These are phyloP conservation scores for Prillingera fragicola DNA, from an alignment of 1,284 basidiomycete genomes.

Conservation along the genomic window DNA sequence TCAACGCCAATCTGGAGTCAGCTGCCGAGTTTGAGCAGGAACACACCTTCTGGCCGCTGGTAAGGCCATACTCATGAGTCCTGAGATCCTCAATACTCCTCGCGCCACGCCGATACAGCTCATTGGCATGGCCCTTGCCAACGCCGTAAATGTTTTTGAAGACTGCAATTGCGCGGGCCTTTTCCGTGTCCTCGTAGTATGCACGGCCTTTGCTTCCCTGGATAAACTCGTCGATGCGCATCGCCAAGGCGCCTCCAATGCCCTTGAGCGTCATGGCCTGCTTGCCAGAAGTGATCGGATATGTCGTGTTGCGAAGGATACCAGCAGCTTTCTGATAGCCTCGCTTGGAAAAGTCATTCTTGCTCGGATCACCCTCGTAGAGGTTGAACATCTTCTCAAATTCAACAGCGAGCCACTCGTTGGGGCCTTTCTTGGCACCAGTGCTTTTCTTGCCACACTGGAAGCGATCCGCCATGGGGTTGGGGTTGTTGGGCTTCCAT, in stretches of 20 bases:
- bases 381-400: slow-evolving; percentile 39
- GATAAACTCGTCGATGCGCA: slow-evolving; percentile 44
- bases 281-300: slow-evolving; percentile 57
- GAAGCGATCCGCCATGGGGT: slow-evolving; percentile 21
- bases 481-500: slow-evolving; percentile 12
- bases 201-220: slow-evolving; percentile 31
- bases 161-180: slow-evolving; percentile 39
- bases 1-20: slow-evolving; percentile 58
- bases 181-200: slow-evolving; percentile 39
- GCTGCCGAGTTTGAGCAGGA: background rate
- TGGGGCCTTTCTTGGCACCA: slow-evolving; percentile 30
- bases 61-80: slow-evolving; percentile 51
- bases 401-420: slow-evolving; percentile 42
- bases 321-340: slow-evolving; percentile 38
- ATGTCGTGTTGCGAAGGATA: slow-evolving; percentile 45
- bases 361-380: slow-evolving; percentile 36
- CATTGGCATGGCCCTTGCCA: slow-evolving; percentile 60
- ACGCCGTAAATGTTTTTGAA: slow-evolving; percentile 82
- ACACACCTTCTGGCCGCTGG: slow-evolving; percentile 55
- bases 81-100: slow-evolving; percentile 69
- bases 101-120: slow-evolving; percentile 71
- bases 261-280: slow-evolving; percentile 63
- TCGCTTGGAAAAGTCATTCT: slow-evolving; percentile 36
- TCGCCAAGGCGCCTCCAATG: slow-evolving; percentile 67
- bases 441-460: slow-evolving; percentile 37